Evolutionary conservation across 257 asterid species (phyloP), one percentile per base, ranked within the genome.

Genomic region (Perilla frutescens): DNA sequence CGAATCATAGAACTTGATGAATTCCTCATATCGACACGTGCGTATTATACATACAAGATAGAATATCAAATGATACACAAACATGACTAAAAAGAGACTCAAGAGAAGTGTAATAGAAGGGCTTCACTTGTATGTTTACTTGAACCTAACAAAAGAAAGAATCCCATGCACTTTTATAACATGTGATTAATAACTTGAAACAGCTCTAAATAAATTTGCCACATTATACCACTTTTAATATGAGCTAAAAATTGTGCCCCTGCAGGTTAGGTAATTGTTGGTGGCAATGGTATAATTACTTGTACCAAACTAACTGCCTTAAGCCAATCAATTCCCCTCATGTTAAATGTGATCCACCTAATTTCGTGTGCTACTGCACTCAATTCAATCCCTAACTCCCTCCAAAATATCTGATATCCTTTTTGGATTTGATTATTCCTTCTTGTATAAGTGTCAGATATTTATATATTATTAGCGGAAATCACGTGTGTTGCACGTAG

Each of bases 211-310:
- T 9, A 31, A 64, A 12, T 9, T 43, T 64, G 31, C 36, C 20
- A 8, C 64, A 49, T 62, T 26, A 50, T 36, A 15, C 34, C 39
- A 49, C 2, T 49, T 62, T 10, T 10, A 26, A 31, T 31, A 41
- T 41, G 45, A 41, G 55, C 39, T 15, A 41, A 36, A 54, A 5
- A 51, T 2, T 59, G 59, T 58, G 26, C 70, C 26, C 26, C 26
- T 20, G 76, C 39, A 68, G 68, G 80, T 76, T 76, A 39, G 80
- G 71, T 59, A 39, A 76, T 40, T 58, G 69, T 59, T 32, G 79
- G 62, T 57, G 47, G 37, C 79, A 58, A 39, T 60, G 29, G 0
- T 45, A 48, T 68, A 36, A 75, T 20, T 60, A 44, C 64, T 41
- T 31, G 2, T 69, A 51, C 75, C 80, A 40, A 76, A 76, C 80